Conservation (phyloP, 2,329 filamentous ascomycete species). For the Juglanconis juglandina region DNA sequence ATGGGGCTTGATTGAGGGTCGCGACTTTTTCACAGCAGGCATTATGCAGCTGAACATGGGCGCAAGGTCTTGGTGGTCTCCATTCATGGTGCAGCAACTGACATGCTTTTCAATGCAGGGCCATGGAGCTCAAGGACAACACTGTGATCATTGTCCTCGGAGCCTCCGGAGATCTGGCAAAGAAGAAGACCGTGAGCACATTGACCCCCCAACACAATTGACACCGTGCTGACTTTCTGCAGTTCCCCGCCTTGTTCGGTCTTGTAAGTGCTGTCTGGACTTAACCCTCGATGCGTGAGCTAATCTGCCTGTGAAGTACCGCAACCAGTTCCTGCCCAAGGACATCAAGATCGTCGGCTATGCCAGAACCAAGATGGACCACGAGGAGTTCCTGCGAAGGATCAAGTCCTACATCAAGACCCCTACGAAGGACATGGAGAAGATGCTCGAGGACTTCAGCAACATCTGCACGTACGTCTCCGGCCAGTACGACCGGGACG, state of each 20-base stretch:
- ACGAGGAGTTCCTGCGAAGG: constrained; percentile 87
- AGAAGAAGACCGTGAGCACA: constrained; percentile 91
- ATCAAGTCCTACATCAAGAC: constrained; percentile 99
- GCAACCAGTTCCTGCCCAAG: constrained; percentile 97
- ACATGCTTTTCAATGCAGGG: constrained; percentile 49
- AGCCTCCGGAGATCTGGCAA: constrained; percentile 94
- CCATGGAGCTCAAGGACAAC: constrained; percentile 96
- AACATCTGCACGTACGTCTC: constrained; percentile 86
- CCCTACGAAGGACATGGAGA: constrained; percentile 93
- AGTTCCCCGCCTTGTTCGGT: constrained; percentile 97
- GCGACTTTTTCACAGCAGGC: not conserved
- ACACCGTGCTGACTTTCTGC: constrained; percentile 28
- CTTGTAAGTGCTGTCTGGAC: constrained; percentile 64
- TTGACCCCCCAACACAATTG: constrained; percentile 17
- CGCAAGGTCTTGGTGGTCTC: not conserved
- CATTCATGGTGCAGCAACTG: constrained; percentile 25
- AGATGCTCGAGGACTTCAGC: constrained; percentile 89
- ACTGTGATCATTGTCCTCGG: constrained; percentile 95
- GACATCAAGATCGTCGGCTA: constrained; percentile 97
- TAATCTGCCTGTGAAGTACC: constrained; percentile 63
- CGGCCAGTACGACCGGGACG: constrained; percentile 97
- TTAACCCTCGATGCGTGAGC: not conserved
- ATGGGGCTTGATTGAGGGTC: not conserved
- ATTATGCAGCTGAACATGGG: not conserved
- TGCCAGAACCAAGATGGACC: constrained; percentile 99